Evolutionary conservation across 257 asterid species (phyloP).

Genomic region (Linaria vulgaris): DNA sequence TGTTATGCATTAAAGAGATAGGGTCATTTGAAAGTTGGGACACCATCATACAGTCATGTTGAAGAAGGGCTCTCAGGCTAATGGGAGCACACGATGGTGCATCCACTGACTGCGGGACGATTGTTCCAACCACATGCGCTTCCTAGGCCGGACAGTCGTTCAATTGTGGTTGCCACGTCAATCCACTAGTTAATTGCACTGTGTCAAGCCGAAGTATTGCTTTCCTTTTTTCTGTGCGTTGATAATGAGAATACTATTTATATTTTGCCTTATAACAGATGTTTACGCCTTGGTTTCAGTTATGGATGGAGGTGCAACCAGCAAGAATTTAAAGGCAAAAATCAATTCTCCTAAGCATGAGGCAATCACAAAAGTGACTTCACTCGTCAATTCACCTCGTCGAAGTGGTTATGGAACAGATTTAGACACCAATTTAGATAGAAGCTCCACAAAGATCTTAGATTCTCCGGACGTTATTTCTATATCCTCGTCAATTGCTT

Average conservation of each 20-base stretch:
- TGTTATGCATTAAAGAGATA: too few species aligned
- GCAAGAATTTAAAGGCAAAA: conserved; percentile 23
- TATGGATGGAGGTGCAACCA: conserved; percentile 45
- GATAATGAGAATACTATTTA: conserved; percentile 4
- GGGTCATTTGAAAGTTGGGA: too few species aligned
- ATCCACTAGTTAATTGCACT: too few species aligned
- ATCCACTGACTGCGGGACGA: too few species aligned
- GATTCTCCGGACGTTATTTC: conserved; percentile 38
- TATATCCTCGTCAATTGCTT: conserved; percentile 40
- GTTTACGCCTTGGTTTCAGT: conserved; percentile 25
- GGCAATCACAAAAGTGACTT: conserved; percentile 24
- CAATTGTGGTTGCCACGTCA: too few species aligned
- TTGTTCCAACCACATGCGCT: too few species aligned
- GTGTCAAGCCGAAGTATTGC: too few species aligned
- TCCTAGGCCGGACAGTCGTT: too few species aligned
- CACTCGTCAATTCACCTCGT: conserved; percentile 20
- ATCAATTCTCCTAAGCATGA: conserved; percentile 23
- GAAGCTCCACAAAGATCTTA: conserved; percentile 25
- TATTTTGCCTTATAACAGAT: conserved; percentile 17
- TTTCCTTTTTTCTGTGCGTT: too few species aligned
- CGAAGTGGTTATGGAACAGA: conserved; percentile 28
- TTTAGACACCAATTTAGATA: conserved; percentile 25
- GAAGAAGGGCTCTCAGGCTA: too few species aligned
- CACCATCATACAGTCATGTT: too few species aligned
- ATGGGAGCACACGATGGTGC: too few species aligned